Base-by-base conservation (phyloP, 805 yeast species). In the Torulaspora indica region DNA sequence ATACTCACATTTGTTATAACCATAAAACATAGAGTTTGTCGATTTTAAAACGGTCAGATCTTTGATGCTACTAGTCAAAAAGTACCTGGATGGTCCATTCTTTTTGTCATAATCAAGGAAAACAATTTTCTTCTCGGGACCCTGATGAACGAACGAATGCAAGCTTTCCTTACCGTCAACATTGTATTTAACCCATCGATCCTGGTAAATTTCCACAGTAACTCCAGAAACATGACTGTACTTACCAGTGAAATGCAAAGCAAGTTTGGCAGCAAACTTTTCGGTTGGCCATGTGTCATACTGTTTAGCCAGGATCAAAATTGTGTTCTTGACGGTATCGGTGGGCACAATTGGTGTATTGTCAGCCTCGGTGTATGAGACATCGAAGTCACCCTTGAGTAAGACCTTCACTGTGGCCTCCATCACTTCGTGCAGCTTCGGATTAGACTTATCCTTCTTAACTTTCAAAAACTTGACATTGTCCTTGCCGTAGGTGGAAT, bases 391-490 rank as follows among this genome's bases (percentile, higher is more conserved):
- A 50, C 97, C 97, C 54, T 76, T 80, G 46, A 90, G 74, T 40
- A 90, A 71, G 22, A 82, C 82, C 51, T 75, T 74, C 45, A 85
- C 95, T 45, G 88, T 83, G 42, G 95, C 86, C 71, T 90, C 96
- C 67, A 86, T 75, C 32, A 90, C 81, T 48, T 86, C 84, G 66
- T 90, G 97, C 36, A 73, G 71, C 58, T 77, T 70, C 13, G 91
- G 89, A 69, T 88, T 76, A 41, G 70, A 51, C 47, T 85, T 76
- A 69, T 87, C 86, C 60, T 82, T 85, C 68, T 79, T 82, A 56
- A 89, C 95, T 69, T 89, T 90, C 58, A 90, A 76, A 67, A 90
- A 85, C 65, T 90, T 88, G 63, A 90, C 96, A 69, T 88, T 87
- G 66, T 81, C 95, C 66, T 90, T 90, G 53, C 97, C 97, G 74